Evolutionary conservation across 805 yeast species (phyloP), one percentile per base, ranked within the genome.

Genomic region (Cyberlindnera misumaiensis): DNA sequence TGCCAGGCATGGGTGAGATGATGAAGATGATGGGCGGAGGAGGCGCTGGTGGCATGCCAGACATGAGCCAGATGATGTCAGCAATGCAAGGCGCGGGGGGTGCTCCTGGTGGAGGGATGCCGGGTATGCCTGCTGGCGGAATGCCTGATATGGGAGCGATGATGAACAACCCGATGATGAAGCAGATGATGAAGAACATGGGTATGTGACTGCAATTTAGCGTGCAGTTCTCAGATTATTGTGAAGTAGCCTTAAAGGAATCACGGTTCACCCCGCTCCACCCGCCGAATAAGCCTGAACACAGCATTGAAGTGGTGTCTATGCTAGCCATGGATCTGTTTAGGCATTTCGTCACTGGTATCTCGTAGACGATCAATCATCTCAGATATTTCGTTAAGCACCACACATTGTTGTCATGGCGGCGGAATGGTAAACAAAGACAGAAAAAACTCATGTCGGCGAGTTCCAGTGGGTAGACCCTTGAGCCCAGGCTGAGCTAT

Each of bases 31-130:
- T 74, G 60, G 63, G 62, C 33, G 63, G 68, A 28, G 62, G 60
- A 35, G 64, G 68, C 17, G 68, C 67, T 26, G 76, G 74, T 18
- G 86, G 86, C 14, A 75, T 77, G 80, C 83, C 83, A n/a, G 74
- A 72, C 50, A 73, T 78, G 77, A 63, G 24, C 24, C 24, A 75
- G 44, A 68, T 76, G 73, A 75, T 78, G 81, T 64, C 72, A 47
- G 70, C 69, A 76, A 70, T 73, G 59, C 63, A 62, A 30, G 65
- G 65, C 11, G 40, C 48, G 28, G 53, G 46, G 13, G 37, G 35
- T 24, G 35, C 20, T 24, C 35, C 35, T 24, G 35, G 35, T 24
- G 35, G 31, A 11, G 18, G 31, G 5, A 15, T 14, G 13, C 31
- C 31, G 7, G 68, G 68, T 26, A 62, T 60, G 36, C 64, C 68